Percentiles rank a stretch among this genome's conserved stretches.
Evolutionary conservation across 352 stramenopile species (phyloP).

Genomic region (Achlya hypogyna): DNA sequence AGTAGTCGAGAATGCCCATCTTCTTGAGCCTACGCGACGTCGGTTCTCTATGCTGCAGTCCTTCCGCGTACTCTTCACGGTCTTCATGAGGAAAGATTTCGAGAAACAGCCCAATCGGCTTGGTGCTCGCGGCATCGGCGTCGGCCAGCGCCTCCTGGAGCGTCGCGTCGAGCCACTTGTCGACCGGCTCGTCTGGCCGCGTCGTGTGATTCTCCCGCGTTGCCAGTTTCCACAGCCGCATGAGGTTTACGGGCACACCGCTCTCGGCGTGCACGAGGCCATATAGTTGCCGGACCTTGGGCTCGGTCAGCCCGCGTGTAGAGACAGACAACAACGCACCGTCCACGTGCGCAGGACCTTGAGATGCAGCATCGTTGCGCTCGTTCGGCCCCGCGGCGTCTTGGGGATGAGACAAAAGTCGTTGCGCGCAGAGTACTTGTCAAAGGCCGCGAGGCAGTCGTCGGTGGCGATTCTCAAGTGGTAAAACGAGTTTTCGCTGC

Average conservation of each 20-base stretch:
- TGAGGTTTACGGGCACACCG: constrained; percentile 47
- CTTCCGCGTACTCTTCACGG: no score
- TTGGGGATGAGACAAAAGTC: constrained; percentile 77
- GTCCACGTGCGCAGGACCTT: constrained; percentile 17
- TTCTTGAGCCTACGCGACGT: constrained; percentile 3
- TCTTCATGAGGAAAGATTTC: no score
- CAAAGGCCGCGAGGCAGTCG: constrained; percentile 47
- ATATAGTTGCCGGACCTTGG: constrained; percentile 65
- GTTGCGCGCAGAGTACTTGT: constrained; percentile 59
- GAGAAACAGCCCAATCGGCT: constrained; percentile 64
- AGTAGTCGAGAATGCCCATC: background rate
- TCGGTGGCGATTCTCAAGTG: constrained; percentile 71
- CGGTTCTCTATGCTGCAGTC: background rate
- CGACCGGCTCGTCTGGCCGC: constrained; percentile 53
- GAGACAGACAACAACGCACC: background rate
- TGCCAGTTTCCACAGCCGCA: constrained; percentile 80
- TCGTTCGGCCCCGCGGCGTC: constrained; percentile 30
- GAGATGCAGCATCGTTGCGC: constrained; percentile 21
- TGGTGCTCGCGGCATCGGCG: constrained; percentile 59
- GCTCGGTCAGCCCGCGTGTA: constrained; percentile 32
- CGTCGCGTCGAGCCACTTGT: constrained; percentile 28
- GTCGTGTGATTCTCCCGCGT: constrained; percentile 75
- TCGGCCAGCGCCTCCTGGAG: constrained; percentile 50
- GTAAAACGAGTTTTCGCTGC: constrained; percentile 74
- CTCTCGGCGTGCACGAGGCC: constrained; percentile 46